These are phyloP conservation scores for Alternaria alternata DNA, from an alignment of 2,329 filamentous ascomycete genomes.

Conservation along the genomic window DNA sequence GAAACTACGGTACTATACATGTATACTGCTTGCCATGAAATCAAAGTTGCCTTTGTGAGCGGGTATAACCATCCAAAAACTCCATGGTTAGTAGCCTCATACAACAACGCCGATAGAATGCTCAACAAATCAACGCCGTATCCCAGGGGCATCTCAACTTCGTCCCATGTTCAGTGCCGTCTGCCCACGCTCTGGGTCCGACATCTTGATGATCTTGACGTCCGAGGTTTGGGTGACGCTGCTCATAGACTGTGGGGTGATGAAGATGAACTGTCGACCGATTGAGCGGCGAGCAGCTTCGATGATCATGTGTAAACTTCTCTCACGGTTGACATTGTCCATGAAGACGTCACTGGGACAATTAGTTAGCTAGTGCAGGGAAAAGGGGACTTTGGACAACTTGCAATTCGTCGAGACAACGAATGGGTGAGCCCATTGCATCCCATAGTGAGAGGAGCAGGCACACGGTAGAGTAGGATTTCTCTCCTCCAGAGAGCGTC, in stretches of 20 bases:
- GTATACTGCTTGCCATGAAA: background rate
- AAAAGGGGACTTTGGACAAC: conserved; percentile 29
- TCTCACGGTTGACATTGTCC: conserved; percentile 94
- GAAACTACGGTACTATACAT: background rate
- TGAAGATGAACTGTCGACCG: conserved; percentile 94
- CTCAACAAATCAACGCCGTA: conserved; percentile 1
- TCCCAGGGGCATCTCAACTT: conserved; percentile 4
- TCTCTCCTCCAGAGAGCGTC: conserved; percentile 94
- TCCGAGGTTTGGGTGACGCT: conserved; percentile 61
- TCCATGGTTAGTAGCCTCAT: background rate
- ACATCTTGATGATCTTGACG: conserved; percentile 79
- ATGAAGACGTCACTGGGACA: conserved; percentile 84
- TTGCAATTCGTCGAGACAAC: conserved; percentile 92
- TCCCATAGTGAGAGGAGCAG: conserved; percentile 94
- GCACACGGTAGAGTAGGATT: conserved; percentile 97
- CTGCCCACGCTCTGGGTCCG: conserved; percentile 61
- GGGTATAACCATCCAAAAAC: conserved; percentile 32
- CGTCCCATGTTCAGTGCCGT: conserved; percentile 49
- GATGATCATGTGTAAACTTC: conserved; percentile 94
- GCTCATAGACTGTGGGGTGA: conserved; percentile 86
- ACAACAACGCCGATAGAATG: background rate
- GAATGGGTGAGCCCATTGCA: conserved; percentile 93
- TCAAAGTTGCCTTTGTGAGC: conserved; percentile 15
- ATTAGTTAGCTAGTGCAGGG: conserved; percentile 28
- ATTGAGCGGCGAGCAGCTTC: conserved; percentile 83